Evolutionary conservation across 2,329 filamentous ascomycete species (phyloP), one percentile per base, ranked within the genome.

Genomic region (Colletotrichum sp.): DNA sequence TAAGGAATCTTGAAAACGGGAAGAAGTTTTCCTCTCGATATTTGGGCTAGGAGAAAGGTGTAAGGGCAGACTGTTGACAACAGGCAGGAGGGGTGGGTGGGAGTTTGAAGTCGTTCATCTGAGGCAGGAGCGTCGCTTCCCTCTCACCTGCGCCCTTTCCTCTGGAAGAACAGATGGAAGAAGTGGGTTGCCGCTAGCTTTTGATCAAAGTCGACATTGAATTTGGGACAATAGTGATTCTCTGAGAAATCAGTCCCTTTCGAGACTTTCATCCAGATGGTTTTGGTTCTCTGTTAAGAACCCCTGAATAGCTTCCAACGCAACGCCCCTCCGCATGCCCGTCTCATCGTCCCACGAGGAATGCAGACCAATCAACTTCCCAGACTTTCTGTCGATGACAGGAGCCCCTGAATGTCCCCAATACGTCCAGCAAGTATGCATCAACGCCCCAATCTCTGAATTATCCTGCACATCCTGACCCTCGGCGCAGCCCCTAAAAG

Each of bases 381-480:
- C 87, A 15, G 81, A 82, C n/a, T 75, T 79, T 34, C 75, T 69
- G 18, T 85, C 79, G n/a, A 90, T 76, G 18, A 91, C 79, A 2
- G 87, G 88, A 7, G 88, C 89, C 5, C 89, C 88, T 26, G 86
- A 89, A 79, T 90, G 88, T 2, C 89, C 89, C 90, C 89, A 90
- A 79, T 90, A 91, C 3, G 89, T 91, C 89, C 89, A 91, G 72
- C 87, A 88, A 78, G 88, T 86, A 79, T 91, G 89, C 84, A 85
- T 88, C 77, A 91, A 77, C 1, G 85, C 85, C 2, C 89, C 89
- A 69, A 91, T 90, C 28, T 89, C 87, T 3, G 83, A 84, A 77
- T 90, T 90, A 75, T 91, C 87, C 69, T 90, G 86, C 4, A 83
- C 80, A 78, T 90, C 85, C 67, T 84, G 84, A 5, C 77, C 84